Evolutionary conservation across 75 land plant genomes (phyloP), one percentile per base, ranked within the genome.

Genomic region (Selaginella tamariscina): DNA sequence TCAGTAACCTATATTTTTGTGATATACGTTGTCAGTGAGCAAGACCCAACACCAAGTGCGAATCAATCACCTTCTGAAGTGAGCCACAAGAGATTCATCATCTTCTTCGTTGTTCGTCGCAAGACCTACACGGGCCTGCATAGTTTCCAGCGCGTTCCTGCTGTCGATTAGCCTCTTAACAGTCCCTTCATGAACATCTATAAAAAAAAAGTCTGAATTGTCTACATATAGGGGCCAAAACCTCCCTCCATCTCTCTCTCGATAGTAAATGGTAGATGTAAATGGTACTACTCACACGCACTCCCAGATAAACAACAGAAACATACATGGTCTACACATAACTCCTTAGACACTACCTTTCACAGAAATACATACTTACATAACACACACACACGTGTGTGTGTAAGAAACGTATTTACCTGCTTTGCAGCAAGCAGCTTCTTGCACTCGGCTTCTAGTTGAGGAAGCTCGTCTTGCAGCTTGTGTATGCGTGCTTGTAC

Each of bases 131-230:
- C 86, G 80, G 0, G 73, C 82, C 73, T 86, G 86, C 75, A 88
- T 63, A 8, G 70, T 74, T 59, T 82, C 83, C 67, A 88, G 44
- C 33, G 74, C 30, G 56, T 31, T 74, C 68, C 82, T 85, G 71
- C 85, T 89, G 27, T 71, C 79, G 39, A 88, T 80, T 27, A 91
- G 56, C 39, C 49, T 68, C 1, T 72, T 70, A 27, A 76, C 76
- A 0, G 97, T 82, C 55, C 74, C 69, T 91, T 93, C 65, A 88
- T 82, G 31, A 91, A 64, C 73, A 84, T 89, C 97, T 91, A 73
- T 32, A 64, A 32, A 57, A 22, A 64, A 0, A 20, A 56, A 62
- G 21, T n/a, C 0, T 22, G 54, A 68, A 64, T 44, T 24, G 63
- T 1, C 20, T 24, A n/a, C 8, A 1, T 32, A 27, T 29, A 49